Percentiles rank a stretch among this genome's conserved stretches.
These are phyloP conservation scores for Dothistroma pini DNA, from an alignment of 2,329 filamentous ascomycete species.

Conservation along the genomic window DNA sequence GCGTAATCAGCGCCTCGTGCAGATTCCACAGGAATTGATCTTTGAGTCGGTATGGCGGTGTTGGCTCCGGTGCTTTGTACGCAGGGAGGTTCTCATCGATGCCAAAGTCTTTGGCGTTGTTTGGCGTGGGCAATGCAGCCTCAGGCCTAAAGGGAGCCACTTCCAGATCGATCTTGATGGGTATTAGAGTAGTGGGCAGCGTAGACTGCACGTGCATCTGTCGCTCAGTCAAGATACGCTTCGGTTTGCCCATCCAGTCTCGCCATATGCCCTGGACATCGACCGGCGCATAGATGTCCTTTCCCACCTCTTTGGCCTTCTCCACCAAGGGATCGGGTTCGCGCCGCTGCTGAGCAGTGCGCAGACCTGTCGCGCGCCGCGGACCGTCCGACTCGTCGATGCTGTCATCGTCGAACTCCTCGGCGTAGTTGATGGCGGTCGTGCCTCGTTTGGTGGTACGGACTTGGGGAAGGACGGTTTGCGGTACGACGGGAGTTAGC, in stretches of 20 bases:
- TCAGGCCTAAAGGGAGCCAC: slow-evolving; percentile 72
- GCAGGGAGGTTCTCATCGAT: slow-evolving; percentile 71
- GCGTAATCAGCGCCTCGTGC: slow-evolving; percentile 89
- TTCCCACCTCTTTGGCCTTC: slow-evolving; percentile 69
- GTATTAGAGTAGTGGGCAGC: slow-evolving; percentile 84
- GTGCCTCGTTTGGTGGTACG: slow-evolving; percentile 97
- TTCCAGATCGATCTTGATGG: slow-evolving; percentile 94
- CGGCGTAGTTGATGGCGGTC: slow-evolving; percentile 94
- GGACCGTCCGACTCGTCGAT: slow-evolving; percentile 71
- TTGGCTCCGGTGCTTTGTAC: slow-evolving; percentile 74
- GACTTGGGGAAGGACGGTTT: slow-evolving; percentile 62
- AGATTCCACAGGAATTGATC: slow-evolving; percentile 98
- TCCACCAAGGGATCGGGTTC: slow-evolving; percentile 64
- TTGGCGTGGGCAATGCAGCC: slow-evolving; percentile 61
- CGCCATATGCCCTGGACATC: slow-evolving; percentile 87
- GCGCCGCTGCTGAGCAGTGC: slow-evolving; percentile 64
- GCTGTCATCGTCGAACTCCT: slow-evolving; percentile 87
- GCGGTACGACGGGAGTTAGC: slow-evolving; percentile 76
- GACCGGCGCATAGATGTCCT: slow-evolving; percentile 74
- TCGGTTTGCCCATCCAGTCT: slow-evolving; percentile 85
- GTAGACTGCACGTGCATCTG: slow-evolving; percentile 64
- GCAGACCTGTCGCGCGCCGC: slow-evolving; percentile 68
- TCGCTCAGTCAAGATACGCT: slow-evolving; percentile 51
- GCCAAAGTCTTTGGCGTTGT: slow-evolving; percentile 54
- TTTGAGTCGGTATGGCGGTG: slow-evolving; percentile 81